phyloP scores from a whole-genome alignment of 176 grass and related monocot genomes.

The Oryza australiensis region DNA sequence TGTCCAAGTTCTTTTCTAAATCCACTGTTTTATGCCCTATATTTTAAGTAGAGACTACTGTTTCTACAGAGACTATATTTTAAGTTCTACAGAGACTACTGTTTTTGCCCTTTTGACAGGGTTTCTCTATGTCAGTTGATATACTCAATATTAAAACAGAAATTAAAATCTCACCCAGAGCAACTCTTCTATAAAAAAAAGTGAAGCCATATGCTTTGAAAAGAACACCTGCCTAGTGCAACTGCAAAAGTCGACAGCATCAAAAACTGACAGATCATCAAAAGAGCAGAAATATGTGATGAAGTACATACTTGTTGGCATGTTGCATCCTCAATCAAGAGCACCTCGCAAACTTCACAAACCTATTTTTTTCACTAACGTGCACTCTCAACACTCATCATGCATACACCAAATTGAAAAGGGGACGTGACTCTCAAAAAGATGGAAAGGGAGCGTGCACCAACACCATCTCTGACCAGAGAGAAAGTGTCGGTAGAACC shows the following conservation, averaged over 20 bases:
- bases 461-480: conserved; percentile 24
- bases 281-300: conserved; percentile 6
- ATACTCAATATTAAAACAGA: background rate
- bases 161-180: background rate
- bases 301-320: background rate
- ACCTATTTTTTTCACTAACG: background rate
- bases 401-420: conserved; percentile 30
- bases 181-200: background rate
- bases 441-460: conserved; percentile 41
- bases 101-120: background rate
- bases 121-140: conserved; percentile 8
- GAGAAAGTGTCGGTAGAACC: conserved; percentile 30
- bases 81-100: background rate
- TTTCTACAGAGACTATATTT: background rate
- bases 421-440: conserved; percentile 30
- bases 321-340: conserved; percentile 5
- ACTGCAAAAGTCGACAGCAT: background rate
- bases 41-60: too few species aligned
- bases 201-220: background rate
- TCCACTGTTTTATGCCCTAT: background rate
- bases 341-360: conserved; percentile 2
- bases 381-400: conserved; percentile 32
- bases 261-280: conserved; percentile 11
- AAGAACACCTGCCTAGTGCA: background rate
- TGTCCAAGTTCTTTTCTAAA: background rate